Percentiles rank a stretch among this genome's conserved stretches.
phyloP scores from a whole-genome alignment of 805 yeast species.

The Zygotorulaspora chibaensis region DNA sequence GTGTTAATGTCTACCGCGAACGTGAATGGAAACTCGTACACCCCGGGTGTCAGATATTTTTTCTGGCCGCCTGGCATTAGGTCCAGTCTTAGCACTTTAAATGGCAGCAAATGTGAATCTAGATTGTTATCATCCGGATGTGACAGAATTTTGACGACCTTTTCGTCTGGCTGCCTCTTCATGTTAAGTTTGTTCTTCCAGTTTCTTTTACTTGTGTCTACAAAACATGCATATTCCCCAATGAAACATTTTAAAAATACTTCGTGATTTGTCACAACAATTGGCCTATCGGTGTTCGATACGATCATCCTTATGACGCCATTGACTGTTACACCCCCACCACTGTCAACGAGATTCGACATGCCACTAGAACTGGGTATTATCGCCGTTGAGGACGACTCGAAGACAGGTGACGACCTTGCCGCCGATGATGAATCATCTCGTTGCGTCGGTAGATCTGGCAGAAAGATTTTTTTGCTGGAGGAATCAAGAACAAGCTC shows the following conservation, averaged over 20 bases:
- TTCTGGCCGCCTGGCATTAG: neutral
- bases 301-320: slow-evolving; percentile 9
- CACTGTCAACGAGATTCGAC: neutral
- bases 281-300: slow-evolving; percentile 6
- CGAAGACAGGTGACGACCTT: slow-evolving; percentile 8
- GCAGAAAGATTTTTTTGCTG: slow-evolving; percentile 13
- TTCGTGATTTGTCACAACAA: slow-evolving; percentile 11
- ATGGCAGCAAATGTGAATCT: slow-evolving; percentile 9
- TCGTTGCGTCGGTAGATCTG: slow-evolving; percentile 13
- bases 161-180: slow-evolving; percentile 1
- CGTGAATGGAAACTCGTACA: slow-evolving; percentile 17
- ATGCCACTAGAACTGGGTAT: slow-evolving; percentile 4
- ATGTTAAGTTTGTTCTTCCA: neutral
- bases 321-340: slow-evolving; percentile 9
- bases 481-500: slow-evolving; percentile 13
- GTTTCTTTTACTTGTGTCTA: slow-evolving; percentile 5
- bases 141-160: slow-evolving; percentile 6
- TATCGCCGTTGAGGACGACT: slow-evolving; percentile 9
- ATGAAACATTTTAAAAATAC: slow-evolving; percentile 20
- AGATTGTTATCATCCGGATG: slow-evolving; percentile 4
- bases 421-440: slow-evolving; percentile 5
- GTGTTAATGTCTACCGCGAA: slow-evolving; percentile 11
- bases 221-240: slow-evolving; percentile 16
- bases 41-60: slow-evolving; percentile 7
- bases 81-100: slow-evolving; percentile 7